Evolutionary conservation across 1,284 basidiomycete genomes (phyloP).

Genomic region (Malassezia dermatis): DNA sequence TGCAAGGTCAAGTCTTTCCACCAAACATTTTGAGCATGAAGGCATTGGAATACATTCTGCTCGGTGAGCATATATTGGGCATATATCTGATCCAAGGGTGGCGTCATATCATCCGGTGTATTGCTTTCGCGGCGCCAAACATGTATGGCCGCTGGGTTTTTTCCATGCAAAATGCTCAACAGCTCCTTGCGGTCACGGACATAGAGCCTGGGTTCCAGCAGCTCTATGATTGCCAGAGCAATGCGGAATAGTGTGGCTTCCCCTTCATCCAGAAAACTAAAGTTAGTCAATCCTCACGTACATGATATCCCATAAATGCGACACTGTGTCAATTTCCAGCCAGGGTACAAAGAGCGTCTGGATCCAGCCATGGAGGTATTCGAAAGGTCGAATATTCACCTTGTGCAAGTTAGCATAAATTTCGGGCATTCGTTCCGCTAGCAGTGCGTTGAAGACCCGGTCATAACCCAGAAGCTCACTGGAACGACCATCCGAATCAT

Average conservation of each 20-base stretch:
- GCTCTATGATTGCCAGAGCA: slow-evolving; percentile 33
- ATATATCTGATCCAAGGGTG: slow-evolving; percentile 36
- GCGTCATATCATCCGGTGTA: background rate
- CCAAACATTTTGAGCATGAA: slow-evolving; percentile 33
- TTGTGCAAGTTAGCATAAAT: slow-evolving; percentile 52
- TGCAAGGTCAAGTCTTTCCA: slow-evolving; percentile 39
- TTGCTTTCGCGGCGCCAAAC: slow-evolving; percentile 29
- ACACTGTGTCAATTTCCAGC: slow-evolving; percentile 35
- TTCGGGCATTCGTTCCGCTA: slow-evolving; percentile 87
- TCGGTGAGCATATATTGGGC: slow-evolving; percentile 39
- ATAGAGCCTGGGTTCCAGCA: slow-evolving; percentile 34
- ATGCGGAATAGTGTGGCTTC: slow-evolving; percentile 33
- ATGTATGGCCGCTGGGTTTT: slow-evolving; percentile 26
- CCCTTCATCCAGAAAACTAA: slow-evolving; percentile 28
- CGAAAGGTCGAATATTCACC: slow-evolving; percentile 21
- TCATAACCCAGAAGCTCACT: slow-evolving; percentile 14
- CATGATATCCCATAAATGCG: slow-evolving; percentile 38
- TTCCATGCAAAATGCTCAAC: slow-evolving; percentile 26
- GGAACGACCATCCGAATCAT: background rate
- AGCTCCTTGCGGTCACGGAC: slow-evolving; percentile 33
- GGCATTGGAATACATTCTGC: slow-evolving; percentile 24
- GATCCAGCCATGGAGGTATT: slow-evolving; percentile 32
- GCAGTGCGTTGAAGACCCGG: slow-evolving; percentile 80
- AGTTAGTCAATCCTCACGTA: slow-evolving; percentile 3
- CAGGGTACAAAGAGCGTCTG: slow-evolving; percentile 26